Base-by-base conservation (phyloP, 2,329 filamentous ascomycete species). In the Aspergillus japonicus region DNA sequence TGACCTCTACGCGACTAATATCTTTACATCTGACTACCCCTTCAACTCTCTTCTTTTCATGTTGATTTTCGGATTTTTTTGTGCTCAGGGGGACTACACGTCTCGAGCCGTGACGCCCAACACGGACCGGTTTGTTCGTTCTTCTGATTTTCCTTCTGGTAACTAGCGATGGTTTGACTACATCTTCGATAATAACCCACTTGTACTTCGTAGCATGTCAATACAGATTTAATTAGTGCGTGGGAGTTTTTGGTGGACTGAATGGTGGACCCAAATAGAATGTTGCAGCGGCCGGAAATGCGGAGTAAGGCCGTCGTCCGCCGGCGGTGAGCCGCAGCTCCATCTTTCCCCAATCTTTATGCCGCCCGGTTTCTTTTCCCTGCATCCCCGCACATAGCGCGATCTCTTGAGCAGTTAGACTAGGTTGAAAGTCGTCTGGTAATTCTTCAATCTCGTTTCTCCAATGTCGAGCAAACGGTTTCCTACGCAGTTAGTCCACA, bases 101-200 rank as follows among this genome's bases (percentile, higher is more conserved):
- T 66, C 64, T 63, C 53, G 64, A 65, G 60, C 51, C 49, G 54
- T 31, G 26, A 42, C 39, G 48, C 47, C 54, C 59, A 58, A 56
- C 53, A 62, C 57, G 62, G 62, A 61, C 67, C 66, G 69, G 67
- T 67, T 60, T 66, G 69, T 72, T 70, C 67, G 70, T 64, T 69
- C 67, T 71, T 70, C 63, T 66, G 59, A 61, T 71, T 73, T 73
- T 71, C 68, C 68, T 72, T 66, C 73, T 74, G 73, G 70, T 73
- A 74, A 71, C 73, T 76, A 75, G 73, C 73, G 73, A 75, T 75
- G 73, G 73, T 73, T 68, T 73, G 68, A 68, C 66, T 72, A 72
- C 68, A 69, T 70, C 68, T 68, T 75, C 75, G 71, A 75, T 77
- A 77, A 77, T 76, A 76, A 73, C 71, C 71, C 65, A 70, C 68